Evolutionary conservation across 805 yeast genomes (phyloP), one percentile per base, ranked within the genome.

Genomic region (Huiozyma naganishii): DNA sequence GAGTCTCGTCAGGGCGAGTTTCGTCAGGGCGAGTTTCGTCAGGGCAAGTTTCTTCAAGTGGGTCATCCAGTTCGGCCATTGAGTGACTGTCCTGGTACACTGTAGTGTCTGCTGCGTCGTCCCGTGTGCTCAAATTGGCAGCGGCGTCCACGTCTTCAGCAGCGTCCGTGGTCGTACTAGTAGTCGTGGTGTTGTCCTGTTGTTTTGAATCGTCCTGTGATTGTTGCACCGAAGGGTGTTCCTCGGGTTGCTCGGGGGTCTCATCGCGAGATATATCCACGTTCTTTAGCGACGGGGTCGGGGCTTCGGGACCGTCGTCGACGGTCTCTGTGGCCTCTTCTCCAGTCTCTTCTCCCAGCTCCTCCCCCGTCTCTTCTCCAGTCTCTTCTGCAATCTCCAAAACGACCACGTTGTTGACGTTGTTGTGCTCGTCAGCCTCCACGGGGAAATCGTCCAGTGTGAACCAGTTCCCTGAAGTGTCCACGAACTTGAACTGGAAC

Each of bases 341-440:
- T 6, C n/a, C 32, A 32, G n/a, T 30, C n/a, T 35, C 27, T n/a
- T 28, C 40, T n/a, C n/a, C n/a, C n/a, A n/a, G n/a, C 38, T 10
- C 32, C 36, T 30, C 34, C 11, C n/a, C 32, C 23, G n/a, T 30
- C 4, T 35, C 27, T 10, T 28, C 40, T 17, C 23, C 23, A 2
- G 23, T 17, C 39, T 10, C 33, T n/a, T 30, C 27, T 9, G 40
- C 39, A 5, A 29, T 28, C 27, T 47, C 32, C 28, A 54, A 32
- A 13, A 48, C 37, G 28, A 61, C 39, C 4, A 67, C 70, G 42
- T 68, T 68, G 49, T 68, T 68, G 34, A 61, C 63, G 41, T 67
- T 67, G 6, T 65, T 67, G 37, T 52, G 46, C 5, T 54, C 58
- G 47, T 68, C 72, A 6, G 58, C 45, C 33, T 66, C 70, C 49